phyloP scores from a whole-genome alignment of 2,329 filamentous ascomycete genomes.

The Bipolaris oryzae region DNA sequence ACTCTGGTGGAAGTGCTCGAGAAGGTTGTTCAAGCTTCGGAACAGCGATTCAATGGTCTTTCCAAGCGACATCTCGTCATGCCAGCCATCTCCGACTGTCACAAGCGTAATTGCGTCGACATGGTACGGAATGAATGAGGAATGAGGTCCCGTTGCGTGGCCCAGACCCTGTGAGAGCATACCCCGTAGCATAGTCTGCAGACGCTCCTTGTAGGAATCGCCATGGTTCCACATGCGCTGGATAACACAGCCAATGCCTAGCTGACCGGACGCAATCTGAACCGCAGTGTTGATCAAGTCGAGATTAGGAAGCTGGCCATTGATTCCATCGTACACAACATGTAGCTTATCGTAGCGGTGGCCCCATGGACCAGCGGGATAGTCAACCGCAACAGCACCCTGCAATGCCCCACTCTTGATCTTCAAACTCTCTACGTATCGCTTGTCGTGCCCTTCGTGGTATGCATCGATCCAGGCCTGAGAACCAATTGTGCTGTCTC shows the following conservation, averaged over 20 bases:
- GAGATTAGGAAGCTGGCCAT: conserved; percentile 92
- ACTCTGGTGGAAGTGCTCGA: conserved; percentile 96
- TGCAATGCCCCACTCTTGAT: conserved; percentile 94
- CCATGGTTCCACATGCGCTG: conserved; percentile 84
- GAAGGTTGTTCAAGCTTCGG: conserved; percentile 90
- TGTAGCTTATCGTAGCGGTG: conserved; percentile 86
- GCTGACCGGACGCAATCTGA: conserved; percentile 84
- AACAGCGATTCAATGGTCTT: conserved; percentile 88
- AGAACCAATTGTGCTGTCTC: conserved; percentile 86
- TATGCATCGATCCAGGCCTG: conserved; percentile 99
- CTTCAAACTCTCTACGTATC: conserved; percentile 74
- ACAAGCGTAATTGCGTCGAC: conserved; percentile 94
- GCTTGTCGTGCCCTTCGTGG: conserved; percentile 81
- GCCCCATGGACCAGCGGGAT: conserved; percentile 71
- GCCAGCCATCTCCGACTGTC: conserved; percentile 88
- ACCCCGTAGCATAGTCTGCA: conserved; percentile 86
- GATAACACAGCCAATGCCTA: conserved; percentile 82
- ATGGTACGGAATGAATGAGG: conserved; percentile 96
- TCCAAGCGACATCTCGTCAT: conserved; percentile 96
- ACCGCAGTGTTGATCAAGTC: conserved; percentile 95
- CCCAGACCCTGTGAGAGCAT: conserved; percentile 93
- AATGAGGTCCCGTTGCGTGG: conserved; percentile 87
- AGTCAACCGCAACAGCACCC: conserved; percentile 91
- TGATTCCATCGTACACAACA: conserved; percentile 92
- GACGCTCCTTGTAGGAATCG: conserved; percentile 78